Percentiles rank a stretch among this genome's conserved stretches.
Conservation (phyloP, 1,284 basidiomycete species). For the Mycena citricolor region DNA sequence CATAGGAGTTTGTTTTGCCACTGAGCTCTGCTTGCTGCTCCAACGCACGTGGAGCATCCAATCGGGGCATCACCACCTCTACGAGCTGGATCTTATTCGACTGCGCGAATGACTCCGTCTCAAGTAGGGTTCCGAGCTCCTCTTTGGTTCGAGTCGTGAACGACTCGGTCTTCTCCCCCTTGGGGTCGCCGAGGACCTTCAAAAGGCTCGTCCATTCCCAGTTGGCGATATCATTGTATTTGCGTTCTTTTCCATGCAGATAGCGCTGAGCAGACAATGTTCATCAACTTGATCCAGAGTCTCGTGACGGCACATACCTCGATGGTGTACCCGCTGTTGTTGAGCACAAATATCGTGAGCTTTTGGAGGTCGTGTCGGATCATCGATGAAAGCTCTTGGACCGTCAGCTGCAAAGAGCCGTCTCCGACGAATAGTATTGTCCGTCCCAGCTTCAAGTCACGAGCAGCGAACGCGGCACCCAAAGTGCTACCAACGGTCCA, state of each 20-base stretch:
- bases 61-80: conserved; percentile 73
- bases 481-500: conserved; percentile 79
- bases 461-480: conserved; percentile 78
- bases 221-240: conserved; percentile 73
- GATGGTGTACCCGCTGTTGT: conserved; percentile 90
- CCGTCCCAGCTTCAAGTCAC: conserved; percentile 61
- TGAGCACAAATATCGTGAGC: conserved; percentile 84
- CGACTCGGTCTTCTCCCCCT: conserved; percentile 59
- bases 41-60: conserved; percentile 72
- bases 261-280: conserved; percentile 19
- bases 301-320: conserved; percentile 81
- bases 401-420: conserved; percentile 73
- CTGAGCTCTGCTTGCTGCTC: conserved; percentile 46
- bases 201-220: conserved; percentile 72
- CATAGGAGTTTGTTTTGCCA: conserved; percentile 48
- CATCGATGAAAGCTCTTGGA: conserved; percentile 81
- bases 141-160: conserved; percentile 64
- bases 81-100: conserved; percentile 74
- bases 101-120: conserved; percentile 54
- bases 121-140: conserved; percentile 65
- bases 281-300: conserved; percentile 69
- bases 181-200: conserved; percentile 53
- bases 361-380: conserved; percentile 62
- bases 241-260: conserved; percentile 32
- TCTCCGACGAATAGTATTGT: conserved; percentile 88